Conservation (phyloP, 768 basidiomycete genomes). For the Cubamyces sp. region DNA sequence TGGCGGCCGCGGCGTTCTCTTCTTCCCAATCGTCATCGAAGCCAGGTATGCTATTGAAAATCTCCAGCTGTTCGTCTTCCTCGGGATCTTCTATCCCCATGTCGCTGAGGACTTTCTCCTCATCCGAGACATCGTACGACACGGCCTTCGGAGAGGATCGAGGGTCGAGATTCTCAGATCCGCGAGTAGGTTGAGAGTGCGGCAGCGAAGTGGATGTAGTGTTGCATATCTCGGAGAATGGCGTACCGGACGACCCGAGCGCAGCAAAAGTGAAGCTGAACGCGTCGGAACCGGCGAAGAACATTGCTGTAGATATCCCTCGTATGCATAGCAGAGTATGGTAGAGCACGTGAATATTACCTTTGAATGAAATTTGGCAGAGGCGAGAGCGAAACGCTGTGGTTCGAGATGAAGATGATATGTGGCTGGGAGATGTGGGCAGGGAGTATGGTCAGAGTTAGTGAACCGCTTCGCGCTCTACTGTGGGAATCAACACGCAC, state of each 20-base stretch:
- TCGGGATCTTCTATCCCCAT: slow-evolving; percentile 2
- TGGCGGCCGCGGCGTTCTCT: background rate
- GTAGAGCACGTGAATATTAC: too few species aligned
- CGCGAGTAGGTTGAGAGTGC: background rate
- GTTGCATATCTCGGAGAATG: background rate
- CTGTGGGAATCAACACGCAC: background rate
- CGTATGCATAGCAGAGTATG: too few species aligned
- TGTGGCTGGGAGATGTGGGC: background rate
- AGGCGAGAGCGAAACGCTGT: too few species aligned
- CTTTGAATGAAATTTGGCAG: too few species aligned
- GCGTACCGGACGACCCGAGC: background rate
- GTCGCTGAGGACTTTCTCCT: background rate
- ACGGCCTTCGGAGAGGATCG: background rate
- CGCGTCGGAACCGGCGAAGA: background rate
- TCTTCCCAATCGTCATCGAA: background rate
- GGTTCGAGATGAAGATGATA: too few species aligned
- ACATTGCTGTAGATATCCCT: background rate
- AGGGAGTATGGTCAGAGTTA: too few species aligned
- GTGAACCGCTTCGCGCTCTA: background rate
- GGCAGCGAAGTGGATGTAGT: background rate
- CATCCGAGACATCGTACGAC: background rate
- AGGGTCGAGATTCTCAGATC: background rate
- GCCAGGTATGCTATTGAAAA: background rate
- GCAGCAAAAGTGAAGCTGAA: background rate
- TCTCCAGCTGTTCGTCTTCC: background rate